Evolutionary conservation across 1,139 yeast genomes (phyloP).

Genomic region (Hyphopichia khmerensis): DNA sequence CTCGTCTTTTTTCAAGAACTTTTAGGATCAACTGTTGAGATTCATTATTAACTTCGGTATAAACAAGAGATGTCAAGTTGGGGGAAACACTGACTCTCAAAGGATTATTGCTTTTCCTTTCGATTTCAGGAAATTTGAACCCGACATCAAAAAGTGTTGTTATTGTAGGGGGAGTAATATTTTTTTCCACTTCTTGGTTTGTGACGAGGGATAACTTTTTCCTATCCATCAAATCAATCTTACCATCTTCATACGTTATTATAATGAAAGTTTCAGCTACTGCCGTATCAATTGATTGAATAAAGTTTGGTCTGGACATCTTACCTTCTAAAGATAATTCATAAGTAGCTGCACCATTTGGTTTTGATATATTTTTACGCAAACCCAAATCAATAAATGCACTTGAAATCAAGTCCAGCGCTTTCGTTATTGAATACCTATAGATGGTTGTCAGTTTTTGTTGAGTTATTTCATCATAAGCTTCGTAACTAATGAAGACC

Average conservation of each 20-base stretch:
- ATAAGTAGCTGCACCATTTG: slow-evolving; percentile 7
- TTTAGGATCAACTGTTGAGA: slow-evolving; percentile 21
- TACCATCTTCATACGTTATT: slow-evolving; percentile 39
- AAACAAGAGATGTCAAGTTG: slow-evolving; percentile 51
- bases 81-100: slow-evolving; percentile 54
- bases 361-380: slow-evolving; percentile 19
- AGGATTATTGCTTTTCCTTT: slow-evolving; percentile 22
- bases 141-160: slow-evolving; percentile 59
- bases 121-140: slow-evolving; percentile 40
- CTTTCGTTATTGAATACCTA: slow-evolving; percentile 35
- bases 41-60: slow-evolving; percentile 21
- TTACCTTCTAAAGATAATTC: slow-evolving; percentile 24
- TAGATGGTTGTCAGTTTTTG: slow-evolving; percentile 25
- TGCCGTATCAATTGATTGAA: slow-evolving; percentile 20
- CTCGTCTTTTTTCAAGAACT: slow-evolving; percentile 25
- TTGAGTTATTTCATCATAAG: slow-evolving; percentile 16
- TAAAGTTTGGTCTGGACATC: slow-evolving; percentile 17
- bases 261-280: slow-evolving; percentile 24
- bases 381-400: slow-evolving; percentile 34
- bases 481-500: slow-evolving; percentile 34
- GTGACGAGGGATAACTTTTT: slow-evolving; percentile 23
- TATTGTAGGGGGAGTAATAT: slow-evolving; percentile 29
- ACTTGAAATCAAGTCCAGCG: slow-evolving; percentile 23
- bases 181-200: slow-evolving; percentile 3
- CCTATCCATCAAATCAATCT: slow-evolving; percentile 42